These are phyloP conservation scores for Podaxis sp. DNA, from an alignment of 768 basidiomycete genomes.

Conservation along the genomic window DNA sequence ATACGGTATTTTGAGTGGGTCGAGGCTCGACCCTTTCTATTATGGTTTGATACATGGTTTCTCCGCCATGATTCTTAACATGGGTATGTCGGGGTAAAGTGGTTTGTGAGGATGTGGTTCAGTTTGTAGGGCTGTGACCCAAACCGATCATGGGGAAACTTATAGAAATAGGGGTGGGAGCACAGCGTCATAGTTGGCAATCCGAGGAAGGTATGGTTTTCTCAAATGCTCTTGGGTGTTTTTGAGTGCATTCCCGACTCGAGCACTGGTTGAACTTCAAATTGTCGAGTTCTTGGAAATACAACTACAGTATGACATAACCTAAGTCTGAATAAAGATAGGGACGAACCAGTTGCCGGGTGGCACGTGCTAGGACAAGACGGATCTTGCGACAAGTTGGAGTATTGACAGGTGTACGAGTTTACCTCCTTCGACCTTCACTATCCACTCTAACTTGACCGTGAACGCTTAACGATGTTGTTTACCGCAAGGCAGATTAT, in stretches of 20 bases:
- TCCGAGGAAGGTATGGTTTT: neutral
- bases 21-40: neutral
- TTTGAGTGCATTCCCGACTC: neutral
- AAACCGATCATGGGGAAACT: neutral
- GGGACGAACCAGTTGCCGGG: neutral
- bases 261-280: neutral
- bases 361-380: conserved; percentile 11
- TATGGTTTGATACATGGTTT: neutral
- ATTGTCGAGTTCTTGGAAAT: neutral
- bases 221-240: neutral
- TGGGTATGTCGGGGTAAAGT: neutral
- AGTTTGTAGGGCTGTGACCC: neutral
- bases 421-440: neutral
- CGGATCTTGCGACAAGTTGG: conserved; percentile 12
- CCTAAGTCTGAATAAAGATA: neutral
- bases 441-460: neutral
- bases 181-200: neutral
- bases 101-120: neutral
- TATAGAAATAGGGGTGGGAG: conserved; percentile 5
- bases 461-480: conserved; percentile 4
- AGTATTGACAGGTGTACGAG: neutral
- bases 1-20: conserved; percentile 1
- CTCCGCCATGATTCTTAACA: neutral
- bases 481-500: conserved; percentile 3
- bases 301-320: neutral